Evolutionary conservation across 2,329 filamentous ascomycete species (phyloP).

Genomic region (Colletotrichum navitas): DNA sequence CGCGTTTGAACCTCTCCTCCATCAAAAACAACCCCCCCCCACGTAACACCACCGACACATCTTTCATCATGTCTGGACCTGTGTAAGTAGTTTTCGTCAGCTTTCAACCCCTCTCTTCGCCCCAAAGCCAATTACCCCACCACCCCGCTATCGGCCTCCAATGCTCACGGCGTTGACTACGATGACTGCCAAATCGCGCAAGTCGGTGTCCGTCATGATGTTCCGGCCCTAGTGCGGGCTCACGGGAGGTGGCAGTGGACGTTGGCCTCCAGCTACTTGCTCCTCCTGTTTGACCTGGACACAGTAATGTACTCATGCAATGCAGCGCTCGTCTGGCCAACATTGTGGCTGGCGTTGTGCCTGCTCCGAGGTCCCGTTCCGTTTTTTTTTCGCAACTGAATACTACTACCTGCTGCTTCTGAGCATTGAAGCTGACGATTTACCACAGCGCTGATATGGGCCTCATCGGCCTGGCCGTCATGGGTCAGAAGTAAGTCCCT

Average conservation of each 20-base stretch:
- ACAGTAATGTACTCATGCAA: constrained; percentile 36
- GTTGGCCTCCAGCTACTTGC: constrained; percentile 13
- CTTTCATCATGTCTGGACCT: constrained; percentile 72
- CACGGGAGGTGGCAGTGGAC: constrained; percentile 24
- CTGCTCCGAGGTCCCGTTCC: constrained; percentile 56
- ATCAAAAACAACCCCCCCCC: constrained; percentile 25
- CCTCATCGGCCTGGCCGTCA: constrained; percentile 93
- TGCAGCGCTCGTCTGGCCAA: constrained; percentile 79
- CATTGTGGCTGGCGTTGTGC: constrained; percentile 55
- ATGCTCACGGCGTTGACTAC: constrained; percentile 43
- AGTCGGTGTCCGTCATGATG: constrained; percentile 38
- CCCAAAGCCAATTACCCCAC: constrained; percentile 51
- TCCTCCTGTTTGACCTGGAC: constrained; percentile 7
- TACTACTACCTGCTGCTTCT: constrained; percentile 38
- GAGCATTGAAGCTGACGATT: constrained; percentile 63
- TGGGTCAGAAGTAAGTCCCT: constrained; percentile 64
- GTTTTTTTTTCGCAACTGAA: constrained; percentile 42
- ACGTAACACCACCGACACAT: constrained; percentile 29
- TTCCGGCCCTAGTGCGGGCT: constrained; percentile 3
- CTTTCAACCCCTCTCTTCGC: constrained; percentile 41
- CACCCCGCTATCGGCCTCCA: constrained; percentile 53
- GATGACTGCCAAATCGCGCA: constrained; percentile 52
- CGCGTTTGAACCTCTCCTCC: constrained; percentile 35
- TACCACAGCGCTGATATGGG: constrained; percentile 84
- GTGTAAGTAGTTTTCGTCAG: constrained; percentile 68